Conservation (phyloP, 1,139 yeast genomes). For the Suhomyces wounanorum region DNA sequence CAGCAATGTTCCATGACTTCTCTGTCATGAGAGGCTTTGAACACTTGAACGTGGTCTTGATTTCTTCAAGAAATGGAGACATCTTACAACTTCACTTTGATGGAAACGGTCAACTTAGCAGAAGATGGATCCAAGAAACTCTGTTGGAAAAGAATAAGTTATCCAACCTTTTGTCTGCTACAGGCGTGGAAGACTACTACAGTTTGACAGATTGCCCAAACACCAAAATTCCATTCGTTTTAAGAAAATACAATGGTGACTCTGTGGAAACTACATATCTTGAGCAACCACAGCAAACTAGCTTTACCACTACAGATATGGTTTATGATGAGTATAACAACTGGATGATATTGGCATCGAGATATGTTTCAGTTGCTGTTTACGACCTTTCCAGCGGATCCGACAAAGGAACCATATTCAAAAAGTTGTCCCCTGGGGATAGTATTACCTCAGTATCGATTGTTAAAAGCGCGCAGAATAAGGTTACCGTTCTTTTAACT, state of each 20-base stretch:
- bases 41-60: slow-evolving; percentile 39
- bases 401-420: slow-evolving; percentile 37
- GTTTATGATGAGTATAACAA: slow-evolving; percentile 39
- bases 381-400: slow-evolving; percentile 36
- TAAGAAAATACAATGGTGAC: slow-evolving; percentile 36
- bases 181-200: slow-evolving; percentile 26
- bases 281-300: slow-evolving; percentile 43
- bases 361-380: slow-evolving; percentile 65
- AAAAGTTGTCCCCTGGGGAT: slow-evolving; percentile 69
- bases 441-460: slow-evolving; percentile 61
- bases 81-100: slow-evolving; percentile 48
- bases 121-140: slow-evolving; percentile 27
- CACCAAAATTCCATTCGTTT: slow-evolving; percentile 56
- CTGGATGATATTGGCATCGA: slow-evolving; percentile 65
- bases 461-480: slow-evolving; percentile 25
- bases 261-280: slow-evolving; percentile 22
- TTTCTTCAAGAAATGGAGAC: slow-evolving; percentile 58
- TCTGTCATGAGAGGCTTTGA: slow-evolving; percentile 53
- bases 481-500: slow-evolving; percentile 42
- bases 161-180: slow-evolving; percentile 50
- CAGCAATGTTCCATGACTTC: slow-evolving; percentile 41
- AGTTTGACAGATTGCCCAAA: slow-evolving; percentile 68
- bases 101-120: slow-evolving; percentile 16
- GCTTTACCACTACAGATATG: slow-evolving; percentile 62
- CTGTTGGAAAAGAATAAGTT: slow-evolving; percentile 42